These are phyloP conservation scores for Coemansia pectinata DNA, from an alignment of 192 early-diverging fungal species.

Conservation along the genomic window DNA sequence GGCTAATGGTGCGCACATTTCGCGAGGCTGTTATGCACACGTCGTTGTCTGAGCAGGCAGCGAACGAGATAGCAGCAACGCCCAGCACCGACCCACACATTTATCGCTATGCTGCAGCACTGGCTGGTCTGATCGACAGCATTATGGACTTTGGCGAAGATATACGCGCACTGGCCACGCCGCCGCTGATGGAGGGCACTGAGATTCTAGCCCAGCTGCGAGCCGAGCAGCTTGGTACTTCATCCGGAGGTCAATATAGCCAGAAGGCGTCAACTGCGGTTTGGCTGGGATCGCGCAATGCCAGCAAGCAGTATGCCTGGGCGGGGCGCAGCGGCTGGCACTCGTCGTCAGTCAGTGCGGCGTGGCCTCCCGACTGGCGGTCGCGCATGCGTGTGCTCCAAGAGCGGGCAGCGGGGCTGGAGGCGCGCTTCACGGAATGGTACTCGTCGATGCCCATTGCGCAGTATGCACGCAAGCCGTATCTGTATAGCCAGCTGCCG, in stretches of 20 bases:
- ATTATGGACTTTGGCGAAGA: slow-evolving; percentile 46
- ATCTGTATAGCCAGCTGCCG: slow-evolving; percentile 44
- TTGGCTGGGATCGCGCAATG: slow-evolving; percentile 37
- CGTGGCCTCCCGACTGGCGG: slow-evolving; percentile 53
- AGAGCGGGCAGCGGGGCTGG: slow-evolving; percentile 33
- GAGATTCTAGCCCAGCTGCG: slow-evolving; percentile 39
- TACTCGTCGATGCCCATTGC: slow-evolving; percentile 46
- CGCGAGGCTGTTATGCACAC: slow-evolving; percentile 52
- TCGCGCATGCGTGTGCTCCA: slow-evolving; percentile 51
- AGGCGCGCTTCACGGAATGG: slow-evolving; percentile 43
- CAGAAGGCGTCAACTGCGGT: slow-evolving; percentile 19
- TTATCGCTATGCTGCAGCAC: slow-evolving; percentile 32
- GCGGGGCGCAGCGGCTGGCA: slow-evolving; percentile 23
- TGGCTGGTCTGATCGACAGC: slow-evolving; percentile 45
- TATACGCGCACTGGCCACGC: slow-evolving; percentile 36
- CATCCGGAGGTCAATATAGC: not conserved
- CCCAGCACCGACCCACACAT: slow-evolving; percentile 35
- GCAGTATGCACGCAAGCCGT: slow-evolving; percentile 35
- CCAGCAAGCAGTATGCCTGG: slow-evolving; percentile 14
- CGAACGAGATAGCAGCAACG: slow-evolving; percentile 33
- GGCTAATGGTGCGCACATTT: slow-evolving; percentile 53
- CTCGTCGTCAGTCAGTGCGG: slow-evolving; percentile 18
- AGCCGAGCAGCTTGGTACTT: slow-evolving; percentile 13
- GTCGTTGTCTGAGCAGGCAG: slow-evolving; percentile 36
- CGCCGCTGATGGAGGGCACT: slow-evolving; percentile 40